Conservation (phyloP, 163 green algal species). For the Botryococcus braunii region DNA sequence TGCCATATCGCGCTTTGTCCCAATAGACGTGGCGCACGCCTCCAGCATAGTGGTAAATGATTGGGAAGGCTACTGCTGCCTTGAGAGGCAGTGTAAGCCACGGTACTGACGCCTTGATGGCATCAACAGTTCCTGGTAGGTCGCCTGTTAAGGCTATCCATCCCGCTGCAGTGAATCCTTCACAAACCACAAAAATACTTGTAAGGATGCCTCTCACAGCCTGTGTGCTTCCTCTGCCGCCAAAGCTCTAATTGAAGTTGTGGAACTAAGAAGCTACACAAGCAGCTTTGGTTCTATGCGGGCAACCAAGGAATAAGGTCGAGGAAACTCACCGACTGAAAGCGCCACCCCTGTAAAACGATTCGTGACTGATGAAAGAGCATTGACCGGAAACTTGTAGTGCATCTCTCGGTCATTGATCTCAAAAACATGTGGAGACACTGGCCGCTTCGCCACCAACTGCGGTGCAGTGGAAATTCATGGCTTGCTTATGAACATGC, state of each 20-base stretch:
- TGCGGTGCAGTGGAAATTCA: too few species aligned
- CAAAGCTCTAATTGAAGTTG: too few species aligned
- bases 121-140: constrained; percentile 43
- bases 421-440: constrained; percentile 86
- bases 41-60: constrained; percentile 84
- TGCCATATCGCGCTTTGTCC: constrained; percentile 72
- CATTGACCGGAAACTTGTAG: constrained; percentile 82
- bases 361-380: constrained; percentile 80
- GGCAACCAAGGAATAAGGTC: too few species aligned
- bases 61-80: constrained; percentile 57
- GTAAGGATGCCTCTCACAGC: too few species aligned
- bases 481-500: too few species aligned
- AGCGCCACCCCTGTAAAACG: constrained; percentile 69
- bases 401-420: constrained; percentile 58
- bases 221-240: too few species aligned
- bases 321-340: constrained; percentile 51
- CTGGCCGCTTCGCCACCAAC: constrained; percentile 69
- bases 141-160: constrained; percentile 64
- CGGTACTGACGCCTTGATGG: constrained; percentile 44
- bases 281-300: too few species aligned
- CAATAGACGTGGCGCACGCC: constrained; percentile 82
- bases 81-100: constrained; percentile 70
- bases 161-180: constrained; percentile 54
- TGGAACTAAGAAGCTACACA: too few species aligned
- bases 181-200: too few species aligned